A percentile compares a stretch with the other conserved stretches of the same genome.
Evolutionary conservation across 176 grass and related monocot species (phyloP).

Genomic region (Carex kokanica): DNA sequence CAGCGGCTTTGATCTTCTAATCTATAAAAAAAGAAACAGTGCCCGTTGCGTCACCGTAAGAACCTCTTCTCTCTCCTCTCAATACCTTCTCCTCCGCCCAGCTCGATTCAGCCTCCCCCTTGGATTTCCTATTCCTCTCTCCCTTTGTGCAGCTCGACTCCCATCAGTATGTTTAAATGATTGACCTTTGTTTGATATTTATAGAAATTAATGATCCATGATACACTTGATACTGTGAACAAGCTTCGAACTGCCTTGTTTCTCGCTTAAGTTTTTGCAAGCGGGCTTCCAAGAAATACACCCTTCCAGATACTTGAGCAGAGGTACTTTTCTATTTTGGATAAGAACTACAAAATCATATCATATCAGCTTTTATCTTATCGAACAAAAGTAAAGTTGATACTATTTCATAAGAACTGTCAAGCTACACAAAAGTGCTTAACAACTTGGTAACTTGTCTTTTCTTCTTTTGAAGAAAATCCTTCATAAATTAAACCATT

Average conservation of each 20-base stretch:
- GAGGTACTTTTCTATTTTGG: constrained; percentile 39
- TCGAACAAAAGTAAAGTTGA: neutral
- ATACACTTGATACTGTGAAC: constrained; percentile 57
- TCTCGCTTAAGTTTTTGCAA: constrained; percentile 66
- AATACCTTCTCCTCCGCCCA: too few species aligned
- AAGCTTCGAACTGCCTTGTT: constrained; percentile 88
- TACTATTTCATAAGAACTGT: too few species aligned
- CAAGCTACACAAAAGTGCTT: neutral
- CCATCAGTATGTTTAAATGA: neutral
- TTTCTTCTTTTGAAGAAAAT: neutral
- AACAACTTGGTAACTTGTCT: neutral
- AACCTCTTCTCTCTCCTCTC: too few species aligned
- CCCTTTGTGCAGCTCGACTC: too few species aligned
- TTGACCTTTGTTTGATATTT: neutral
- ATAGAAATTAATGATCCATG: constrained; percentile 89
- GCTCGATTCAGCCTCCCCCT: too few species aligned
- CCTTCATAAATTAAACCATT: neutral
- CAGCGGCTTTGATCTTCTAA: too few species aligned
- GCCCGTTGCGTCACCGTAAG: too few species aligned
- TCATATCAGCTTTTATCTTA: neutral
- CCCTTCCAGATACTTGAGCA: constrained; percentile 75
- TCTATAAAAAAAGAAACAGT: too few species aligned
- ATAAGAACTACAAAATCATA: constrained; percentile 2
- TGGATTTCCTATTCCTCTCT: too few species aligned
- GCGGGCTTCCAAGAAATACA: constrained; percentile 61